Evolutionary conservation across 805 yeast species (phyloP).

Genomic region (Cyberlindnera amylophila): DNA sequence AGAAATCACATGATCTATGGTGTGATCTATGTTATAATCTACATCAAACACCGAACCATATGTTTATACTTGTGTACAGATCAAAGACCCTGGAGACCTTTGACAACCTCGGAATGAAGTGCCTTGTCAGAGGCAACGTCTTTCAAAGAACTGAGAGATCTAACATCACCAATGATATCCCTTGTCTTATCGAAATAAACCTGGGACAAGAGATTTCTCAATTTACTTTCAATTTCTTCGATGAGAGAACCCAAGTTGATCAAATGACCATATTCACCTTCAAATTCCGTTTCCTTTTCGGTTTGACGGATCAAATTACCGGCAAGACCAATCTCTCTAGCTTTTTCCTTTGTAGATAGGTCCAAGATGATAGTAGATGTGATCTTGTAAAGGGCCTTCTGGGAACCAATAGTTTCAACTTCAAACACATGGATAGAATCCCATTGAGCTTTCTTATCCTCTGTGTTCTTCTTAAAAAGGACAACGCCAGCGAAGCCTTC

Average conservation of each 20-base stretch:
- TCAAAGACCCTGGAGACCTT: constrained; percentile 32
- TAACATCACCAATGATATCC: constrained; percentile 73
- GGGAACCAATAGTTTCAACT: constrained; percentile 14
- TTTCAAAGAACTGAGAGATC: constrained; percentile 33
- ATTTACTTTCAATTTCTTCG: constrained; percentile 83
- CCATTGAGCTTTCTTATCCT: constrained; percentile 50
- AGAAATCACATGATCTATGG: too few relatives aligned
- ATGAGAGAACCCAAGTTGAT: constrained; percentile 80
- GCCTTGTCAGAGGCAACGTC: constrained; percentile 24
- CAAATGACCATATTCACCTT: constrained; percentile 45
- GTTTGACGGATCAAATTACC: constrained; percentile 88
- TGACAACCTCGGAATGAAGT: constrained; percentile 33
- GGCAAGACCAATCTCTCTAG: constrained; percentile 48
- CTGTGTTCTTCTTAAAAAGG: constrained; percentile 67
- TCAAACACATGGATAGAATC: constrained; percentile 93
- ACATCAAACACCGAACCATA: too few relatives aligned
- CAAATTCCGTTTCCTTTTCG: constrained; percentile 31
- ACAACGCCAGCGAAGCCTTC: constrained; percentile 89
- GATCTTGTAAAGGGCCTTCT: constrained; percentile 47
- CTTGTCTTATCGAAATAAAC: constrained; percentile 94
- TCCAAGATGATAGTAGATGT: constrained; percentile 88
- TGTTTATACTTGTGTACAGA: too few relatives aligned
- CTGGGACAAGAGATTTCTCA: constrained; percentile 84
- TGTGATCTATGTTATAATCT: too few relatives aligned
- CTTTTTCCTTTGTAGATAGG: constrained; percentile 35